Conservation (phyloP, 2,329 filamentous ascomycete species). For the Capronia americana region DNA sequence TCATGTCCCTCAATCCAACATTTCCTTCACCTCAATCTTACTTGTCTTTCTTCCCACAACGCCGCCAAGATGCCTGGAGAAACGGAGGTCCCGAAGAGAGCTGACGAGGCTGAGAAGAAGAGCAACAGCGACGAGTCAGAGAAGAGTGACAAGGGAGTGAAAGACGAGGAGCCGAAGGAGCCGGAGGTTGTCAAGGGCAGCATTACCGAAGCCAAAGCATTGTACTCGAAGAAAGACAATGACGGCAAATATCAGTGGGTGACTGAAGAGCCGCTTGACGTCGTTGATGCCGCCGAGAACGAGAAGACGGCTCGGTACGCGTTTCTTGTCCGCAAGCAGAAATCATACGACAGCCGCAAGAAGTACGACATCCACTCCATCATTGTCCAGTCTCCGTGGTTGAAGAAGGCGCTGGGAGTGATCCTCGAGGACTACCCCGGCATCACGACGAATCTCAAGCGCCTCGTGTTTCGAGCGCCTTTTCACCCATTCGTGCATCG, state of each 20-base stretch:
- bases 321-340: slow-evolving; percentile 64
- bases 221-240: slow-evolving; percentile 60
- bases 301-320: slow-evolving; percentile 67
- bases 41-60: neutral
- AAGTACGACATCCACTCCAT: slow-evolving; percentile 67
- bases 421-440: slow-evolving; percentile 66
- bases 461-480: slow-evolving; percentile 65
- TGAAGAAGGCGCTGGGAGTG: slow-evolving; percentile 63
- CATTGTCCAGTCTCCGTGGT: slow-evolving; percentile 66
- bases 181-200: slow-evolving; percentile 40
- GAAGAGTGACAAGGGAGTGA: neutral
- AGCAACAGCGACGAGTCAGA: neutral
- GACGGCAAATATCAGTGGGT: slow-evolving; percentile 62
- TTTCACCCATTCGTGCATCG: slow-evolving; percentile 71
- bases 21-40: neutral
- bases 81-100: neutral
- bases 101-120: slow-evolving; percentile 3
- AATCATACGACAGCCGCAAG: slow-evolving; percentile 64
- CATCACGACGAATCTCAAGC: slow-evolving; percentile 64
- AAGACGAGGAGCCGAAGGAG: slow-evolving; percentile 16
- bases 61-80: neutral
- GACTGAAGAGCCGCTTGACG: slow-evolving; percentile 61
- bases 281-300: slow-evolving; percentile 65
- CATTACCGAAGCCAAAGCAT: slow-evolving; percentile 52
- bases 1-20: neutral